phyloP scores from a whole-genome alignment of 352 stramenopile genomes.

The Pythium sukuiense region DNA sequence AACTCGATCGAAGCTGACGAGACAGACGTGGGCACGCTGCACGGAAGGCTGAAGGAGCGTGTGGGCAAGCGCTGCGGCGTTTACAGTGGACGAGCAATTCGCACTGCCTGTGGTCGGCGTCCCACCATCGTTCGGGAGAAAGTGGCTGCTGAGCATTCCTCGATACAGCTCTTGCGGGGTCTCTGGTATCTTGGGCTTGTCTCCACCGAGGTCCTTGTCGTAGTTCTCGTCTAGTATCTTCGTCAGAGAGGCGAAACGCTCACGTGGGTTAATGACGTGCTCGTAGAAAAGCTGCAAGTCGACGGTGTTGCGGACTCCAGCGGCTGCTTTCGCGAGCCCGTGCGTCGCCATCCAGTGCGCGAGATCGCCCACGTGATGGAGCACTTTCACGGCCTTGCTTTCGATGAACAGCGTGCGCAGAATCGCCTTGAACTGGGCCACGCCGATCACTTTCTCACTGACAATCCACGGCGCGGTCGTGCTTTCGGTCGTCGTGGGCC shows the following conservation, averaged over 20 bases:
- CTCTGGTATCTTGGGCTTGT: background rate
- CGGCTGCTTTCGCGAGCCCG: background rate
- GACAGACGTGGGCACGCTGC: slow-evolving; percentile 21
- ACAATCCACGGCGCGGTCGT: slow-evolving; percentile 20
- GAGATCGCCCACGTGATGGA: slow-evolving; percentile 11
- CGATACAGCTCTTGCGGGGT: slow-evolving; percentile 6
- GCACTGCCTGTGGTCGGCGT: background rate
- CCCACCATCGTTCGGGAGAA: background rate
- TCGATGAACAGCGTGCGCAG: slow-evolving; percentile 22
- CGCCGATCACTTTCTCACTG: slow-evolving; percentile 14
- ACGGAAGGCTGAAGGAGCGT: slow-evolving; percentile 20
- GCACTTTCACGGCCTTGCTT: slow-evolving; percentile 14
- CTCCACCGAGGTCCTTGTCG: background rate
- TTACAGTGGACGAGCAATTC: background rate
- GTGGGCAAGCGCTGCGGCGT: slow-evolving; percentile 1
- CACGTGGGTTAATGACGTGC: slow-evolving; percentile 14
- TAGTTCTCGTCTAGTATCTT: slow-evolving; percentile 7
- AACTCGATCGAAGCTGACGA: slow-evolving; percentile 19
- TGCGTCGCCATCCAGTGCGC: slow-evolving; percentile 19
- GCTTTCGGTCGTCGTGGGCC: slow-evolving; percentile 2
- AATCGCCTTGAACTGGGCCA: slow-evolving; percentile 12
- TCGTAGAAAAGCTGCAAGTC: slow-evolving; percentile 41
- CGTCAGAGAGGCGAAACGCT: slow-evolving; percentile 13
- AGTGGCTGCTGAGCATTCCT: slow-evolving; percentile 8
- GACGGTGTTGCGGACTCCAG: slow-evolving; percentile 22